Evolutionary conservation across 139 green algal genomes (phyloP).

Genomic region (Chlamydomonas urium): DNA sequence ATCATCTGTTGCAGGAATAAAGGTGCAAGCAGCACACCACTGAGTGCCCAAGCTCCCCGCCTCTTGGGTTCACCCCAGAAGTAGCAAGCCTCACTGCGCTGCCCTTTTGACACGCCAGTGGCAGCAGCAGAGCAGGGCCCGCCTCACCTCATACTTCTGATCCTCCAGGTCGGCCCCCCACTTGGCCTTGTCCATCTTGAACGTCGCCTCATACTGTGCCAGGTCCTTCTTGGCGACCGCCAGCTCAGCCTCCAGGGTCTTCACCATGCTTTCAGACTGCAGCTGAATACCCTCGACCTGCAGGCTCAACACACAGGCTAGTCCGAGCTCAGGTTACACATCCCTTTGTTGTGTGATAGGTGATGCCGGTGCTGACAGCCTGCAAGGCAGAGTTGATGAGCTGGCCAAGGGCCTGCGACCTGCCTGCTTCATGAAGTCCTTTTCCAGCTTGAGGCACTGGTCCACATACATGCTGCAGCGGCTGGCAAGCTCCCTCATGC

Average conservation of each 20-base stretch:
- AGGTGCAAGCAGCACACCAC: too few relatives aligned
- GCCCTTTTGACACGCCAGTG: not conserved
- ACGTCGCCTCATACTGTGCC: slow-evolving; percentile 14
- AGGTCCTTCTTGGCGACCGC: slow-evolving; percentile 46
- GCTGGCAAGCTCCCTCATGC: slow-evolving; percentile 54
- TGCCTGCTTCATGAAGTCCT: slow-evolving; percentile 7
- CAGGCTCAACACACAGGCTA: too few relatives aligned
- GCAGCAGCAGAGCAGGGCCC: not conserved
- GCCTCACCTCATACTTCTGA: slow-evolving; percentile 16
- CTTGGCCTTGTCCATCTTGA: slow-evolving; percentile 37
- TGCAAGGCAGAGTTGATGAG: too few relatives aligned
- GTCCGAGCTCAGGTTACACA: too few relatives aligned
- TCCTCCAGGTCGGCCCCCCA: slow-evolving; percentile 35
- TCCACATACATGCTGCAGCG: slow-evolving; percentile 52
- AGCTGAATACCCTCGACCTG: slow-evolving; percentile 65
- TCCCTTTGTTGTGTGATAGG: too few relatives aligned
- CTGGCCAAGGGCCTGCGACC: not conserved
- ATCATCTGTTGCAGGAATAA: slow-evolving; percentile 9
- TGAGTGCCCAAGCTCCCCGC: too few relatives aligned
- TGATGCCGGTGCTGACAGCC: too few relatives aligned
- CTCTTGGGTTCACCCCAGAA: too few relatives aligned
- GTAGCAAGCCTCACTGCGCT: too few relatives aligned
- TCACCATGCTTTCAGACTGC: slow-evolving; percentile 42
- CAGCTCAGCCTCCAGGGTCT: slow-evolving; percentile 60
- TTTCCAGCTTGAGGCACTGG: slow-evolving; percentile 28